Evolutionary conservation across 371 early-diverging fungal genomes (phyloP).

Genomic region (Rhizopus microsporus): DNA sequence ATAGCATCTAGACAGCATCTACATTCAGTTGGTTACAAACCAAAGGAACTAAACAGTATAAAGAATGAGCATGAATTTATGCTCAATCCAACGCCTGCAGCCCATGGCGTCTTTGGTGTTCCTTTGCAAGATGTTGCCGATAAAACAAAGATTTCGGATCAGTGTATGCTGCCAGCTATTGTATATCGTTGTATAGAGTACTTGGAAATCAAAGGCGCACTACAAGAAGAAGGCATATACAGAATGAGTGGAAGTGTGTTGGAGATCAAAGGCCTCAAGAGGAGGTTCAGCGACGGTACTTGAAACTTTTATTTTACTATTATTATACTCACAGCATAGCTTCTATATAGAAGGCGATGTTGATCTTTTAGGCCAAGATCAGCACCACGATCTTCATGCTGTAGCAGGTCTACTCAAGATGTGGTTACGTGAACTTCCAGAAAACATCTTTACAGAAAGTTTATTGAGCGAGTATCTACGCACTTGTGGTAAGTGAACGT

Average conservation of each 20-base stretch:
- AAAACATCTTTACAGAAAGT: conserved; percentile 80
- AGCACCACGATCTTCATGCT: conserved; percentile 87
- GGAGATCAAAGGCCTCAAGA: conserved; percentile 73
- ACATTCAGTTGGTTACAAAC: too few relatives aligned
- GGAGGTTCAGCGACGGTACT: conserved; percentile 70
- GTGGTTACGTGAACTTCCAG: conserved; percentile 88
- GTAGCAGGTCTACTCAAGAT: conserved; percentile 91
- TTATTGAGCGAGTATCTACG: conserved; percentile 78
- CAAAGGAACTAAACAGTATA: too few relatives aligned
- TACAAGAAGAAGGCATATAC: conserved; percentile 95
- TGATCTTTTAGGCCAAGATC: conserved; percentile 41
- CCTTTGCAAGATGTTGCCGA: conserved; percentile 68
- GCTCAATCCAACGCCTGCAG: too few relatives aligned
- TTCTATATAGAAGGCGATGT: conserved; percentile 37
- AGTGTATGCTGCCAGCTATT: conserved; percentile 85
- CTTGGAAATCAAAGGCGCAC: conserved; percentile 79
- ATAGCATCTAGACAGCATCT: too few relatives aligned
- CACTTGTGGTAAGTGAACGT: conserved; percentile 58
- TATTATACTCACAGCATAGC: background rate
- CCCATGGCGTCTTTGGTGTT: conserved; percentile 71
- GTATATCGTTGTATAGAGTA: conserved; percentile 95
- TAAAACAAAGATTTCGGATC: conserved; percentile 64
- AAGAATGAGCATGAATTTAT: too few relatives aligned
- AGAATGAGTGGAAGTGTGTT: conserved; percentile 82
- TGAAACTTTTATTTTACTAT: background rate